Evolutionary conservation across 306 rosid species (phyloP).

Genomic region (Fragaria vesca): DNA sequence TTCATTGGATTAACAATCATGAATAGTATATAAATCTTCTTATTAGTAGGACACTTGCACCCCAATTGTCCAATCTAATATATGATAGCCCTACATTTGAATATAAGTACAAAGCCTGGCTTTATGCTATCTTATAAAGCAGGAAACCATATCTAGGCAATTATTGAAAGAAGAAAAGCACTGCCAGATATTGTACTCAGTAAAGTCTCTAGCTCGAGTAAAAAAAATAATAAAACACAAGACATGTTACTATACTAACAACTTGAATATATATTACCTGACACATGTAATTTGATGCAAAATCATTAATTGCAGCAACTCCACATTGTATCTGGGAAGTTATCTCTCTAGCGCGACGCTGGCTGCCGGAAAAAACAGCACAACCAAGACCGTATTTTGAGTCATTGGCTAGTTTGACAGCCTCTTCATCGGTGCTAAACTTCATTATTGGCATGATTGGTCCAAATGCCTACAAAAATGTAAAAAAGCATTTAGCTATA

Average conservation of each 20-base stretch:
- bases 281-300: slow-evolving; percentile 81
- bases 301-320: slow-evolving; percentile 75
- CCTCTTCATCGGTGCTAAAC: slow-evolving; percentile 85
- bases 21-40: neutral
- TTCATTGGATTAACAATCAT: slow-evolving; percentile 11
- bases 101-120: neutral
- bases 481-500: slow-evolving; percentile 14
- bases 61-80: neutral
- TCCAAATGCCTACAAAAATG: slow-evolving; percentile 71
- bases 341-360: slow-evolving; percentile 67
- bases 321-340: slow-evolving; percentile 81
- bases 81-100: neutral
- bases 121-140: neutral
- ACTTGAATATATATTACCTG: slow-evolving; percentile 49
- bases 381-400: slow-evolving; percentile 89
- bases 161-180: neutral
- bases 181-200: neutral
- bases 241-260: neutral
- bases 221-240: neutral
- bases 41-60: neutral
- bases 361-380: slow-evolving; percentile 88
- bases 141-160: neutral
- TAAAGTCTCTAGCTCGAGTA: neutral
- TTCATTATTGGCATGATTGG: slow-evolving; percentile 91
- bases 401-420: slow-evolving; percentile 75